Percentiles rank a stretch among this genome's conserved stretches.
Conservation (phyloP, 2,329 filamentous ascomycete species). For the Aschersonia sp. region DNA sequence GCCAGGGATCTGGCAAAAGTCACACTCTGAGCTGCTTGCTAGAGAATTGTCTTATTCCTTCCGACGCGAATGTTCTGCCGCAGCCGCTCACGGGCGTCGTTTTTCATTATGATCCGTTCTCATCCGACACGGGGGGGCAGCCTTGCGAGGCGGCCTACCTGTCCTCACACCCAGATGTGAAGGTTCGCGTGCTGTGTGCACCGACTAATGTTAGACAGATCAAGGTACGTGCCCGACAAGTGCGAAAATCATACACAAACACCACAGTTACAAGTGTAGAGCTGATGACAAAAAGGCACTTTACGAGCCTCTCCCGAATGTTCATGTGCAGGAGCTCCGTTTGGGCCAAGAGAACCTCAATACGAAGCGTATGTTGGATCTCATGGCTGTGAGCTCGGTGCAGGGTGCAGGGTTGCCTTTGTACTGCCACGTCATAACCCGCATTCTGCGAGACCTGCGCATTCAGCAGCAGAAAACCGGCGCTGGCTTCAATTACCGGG, state of each 20-base stretch:
- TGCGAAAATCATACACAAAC: background rate
- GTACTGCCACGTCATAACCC: constrained; percentile 40
- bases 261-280: background rate
- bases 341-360: constrained; percentile 38
- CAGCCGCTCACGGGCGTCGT: constrained; percentile 44
- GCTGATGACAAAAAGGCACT: constrained; percentile 12
- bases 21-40: constrained; percentile 42
- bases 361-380: constrained; percentile 40
- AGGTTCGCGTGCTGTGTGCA: constrained; percentile 38
- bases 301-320: constrained; percentile 26
- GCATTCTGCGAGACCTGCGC: constrained; percentile 42
- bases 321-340: constrained; percentile 33
- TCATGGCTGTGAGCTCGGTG: constrained; percentile 37
- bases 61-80: constrained; percentile 27
- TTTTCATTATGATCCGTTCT: constrained; percentile 49
- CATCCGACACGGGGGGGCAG: constrained; percentile 28
- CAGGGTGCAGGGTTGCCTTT: constrained; percentile 30
- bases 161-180: constrained; percentile 23
- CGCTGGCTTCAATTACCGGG: constrained; percentile 30
- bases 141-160: constrained; percentile 49
- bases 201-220: constrained; percentile 34
- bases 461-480: constrained; percentile 23
- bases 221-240: constrained; percentile 8
- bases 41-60: constrained; percentile 40
- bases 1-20: constrained; percentile 50